Base-by-base conservation (phyloP, 2,329 filamentous ascomycete species). In the Fusarium sp. region DNA sequence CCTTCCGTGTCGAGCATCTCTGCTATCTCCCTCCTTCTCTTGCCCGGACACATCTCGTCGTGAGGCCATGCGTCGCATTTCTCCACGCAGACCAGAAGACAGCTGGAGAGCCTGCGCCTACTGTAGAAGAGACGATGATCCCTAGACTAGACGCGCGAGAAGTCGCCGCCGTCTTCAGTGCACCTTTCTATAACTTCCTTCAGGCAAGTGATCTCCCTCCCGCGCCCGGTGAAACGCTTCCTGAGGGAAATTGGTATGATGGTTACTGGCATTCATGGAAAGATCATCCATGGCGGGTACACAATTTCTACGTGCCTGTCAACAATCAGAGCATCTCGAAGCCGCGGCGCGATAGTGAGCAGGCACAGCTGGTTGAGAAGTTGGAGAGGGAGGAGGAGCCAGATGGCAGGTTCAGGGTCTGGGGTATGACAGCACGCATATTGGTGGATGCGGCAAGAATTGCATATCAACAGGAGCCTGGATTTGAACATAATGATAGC, bases 401-500 rank as follows among this genome's bases (percentile, higher is more conserved):
- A 13, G 76, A 80, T 6, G 83, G 83, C 4, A 84, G 92, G 38
- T 97, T 96, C 80, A 90, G 92, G 72, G 94, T 98, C 6, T 98
- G 95, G 87, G 95, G 95, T 17, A 95, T 98, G 93, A 98, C 95
- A 54, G 95, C 94, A 4, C 85, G 94, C 53, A 95, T 98, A 56
- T 79, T 98, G 56, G 93, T 98, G 7, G 95, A 98, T 80, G 91
- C 92, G 6, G 95, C 95, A 34, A 85, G 93, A 66, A 86, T 97
- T 18, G 95, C 95, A 20, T 98, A 96, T 78, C 91, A 82, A 3
- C 87, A 92, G 80, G 89, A 93, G 76, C 95, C 95, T 6, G 91
- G 94, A 77, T 97, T 97, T 78, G 93, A 97, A 82, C 86, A 88
- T 69, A 88, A 88, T 56, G 72, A 76, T 5, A 80, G 83, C 54